Conservation (phyloP, 768 basidiomycete species). For the Tulasnella sp. region DNA sequence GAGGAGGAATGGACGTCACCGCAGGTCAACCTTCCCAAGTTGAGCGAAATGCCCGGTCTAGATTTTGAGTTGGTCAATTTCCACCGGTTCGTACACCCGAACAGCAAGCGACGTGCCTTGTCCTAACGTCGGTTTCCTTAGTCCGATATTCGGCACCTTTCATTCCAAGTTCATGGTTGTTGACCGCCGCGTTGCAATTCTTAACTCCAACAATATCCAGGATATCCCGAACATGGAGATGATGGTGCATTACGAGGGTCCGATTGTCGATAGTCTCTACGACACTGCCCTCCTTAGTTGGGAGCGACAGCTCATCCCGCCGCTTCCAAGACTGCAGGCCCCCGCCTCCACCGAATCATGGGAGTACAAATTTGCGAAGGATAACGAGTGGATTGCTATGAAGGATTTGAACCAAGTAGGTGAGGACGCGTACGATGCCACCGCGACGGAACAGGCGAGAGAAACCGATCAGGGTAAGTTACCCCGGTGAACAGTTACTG, state of each 20-base stretch:
- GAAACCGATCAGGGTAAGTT: too few species aligned
- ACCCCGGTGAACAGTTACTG: too few species aligned
- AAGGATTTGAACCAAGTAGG: conserved; percentile 3
- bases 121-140: conserved; percentile 27
- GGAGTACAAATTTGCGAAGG: conserved; percentile 34
- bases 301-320: conserved; percentile 38
- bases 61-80: conserved; percentile 49
- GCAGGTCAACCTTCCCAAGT: conserved; percentile 39
- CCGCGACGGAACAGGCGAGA: too few species aligned
- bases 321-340: conserved; percentile 7
- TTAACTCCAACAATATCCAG: conserved; percentile 61
- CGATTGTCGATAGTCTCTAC: conserved; percentile 55
- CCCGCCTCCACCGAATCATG: conserved; percentile 12
- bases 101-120: conserved; percentile 10
- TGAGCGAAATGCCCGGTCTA: conserved; percentile 47
- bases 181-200: conserved; percentile 50
- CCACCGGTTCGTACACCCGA: conserved; percentile 26
- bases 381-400: conserved; percentile 30
- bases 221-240: conserved; percentile 41
- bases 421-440: too few species aligned
- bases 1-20: conserved; percentile 31
- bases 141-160: conserved; percentile 49
- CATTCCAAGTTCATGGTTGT: conserved; percentile 61
- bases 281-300: conserved; percentile 56
- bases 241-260: conserved; percentile 60